These are phyloP conservation scores for Mycena polygramma DNA, from an alignment of 768 basidiomycete species.

Conservation along the genomic window DNA sequence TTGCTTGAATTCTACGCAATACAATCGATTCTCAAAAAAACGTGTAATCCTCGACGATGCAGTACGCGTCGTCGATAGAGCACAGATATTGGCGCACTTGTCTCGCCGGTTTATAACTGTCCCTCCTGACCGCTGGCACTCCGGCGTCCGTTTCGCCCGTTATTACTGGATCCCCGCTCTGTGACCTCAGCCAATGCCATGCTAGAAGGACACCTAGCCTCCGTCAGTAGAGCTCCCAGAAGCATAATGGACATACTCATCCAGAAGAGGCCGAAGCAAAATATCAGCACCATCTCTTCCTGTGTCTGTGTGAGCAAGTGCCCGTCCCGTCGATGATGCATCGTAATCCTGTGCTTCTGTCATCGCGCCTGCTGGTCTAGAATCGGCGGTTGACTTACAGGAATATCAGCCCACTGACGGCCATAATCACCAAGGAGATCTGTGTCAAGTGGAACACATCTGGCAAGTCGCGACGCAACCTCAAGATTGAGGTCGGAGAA, in stretches of 20 bases:
- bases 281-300: slow-evolving; percentile 81
- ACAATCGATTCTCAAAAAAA: slow-evolving; percentile 51
- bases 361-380: not conserved
- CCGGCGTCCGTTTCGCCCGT: slow-evolving; percentile 15
- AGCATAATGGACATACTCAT: slow-evolving; percentile 61
- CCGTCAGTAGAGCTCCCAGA: slow-evolving; percentile 19
- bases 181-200: slow-evolving; percentile 55
- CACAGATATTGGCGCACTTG: slow-evolving; percentile 64
- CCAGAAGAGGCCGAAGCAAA: slow-evolving; percentile 81
- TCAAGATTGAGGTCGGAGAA: not conserved
- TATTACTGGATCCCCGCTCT: not conserved
- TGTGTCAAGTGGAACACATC: slow-evolving; percentile 79
- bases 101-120: not conserved
- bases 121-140: slow-evolving; percentile 29
- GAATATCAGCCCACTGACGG: slow-evolving; percentile 73
- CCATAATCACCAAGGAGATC: slow-evolving; percentile 78
- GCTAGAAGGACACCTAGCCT: slow-evolving; percentile 55
- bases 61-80: slow-evolving; percentile 70
- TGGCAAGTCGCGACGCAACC: slow-evolving; percentile 41
- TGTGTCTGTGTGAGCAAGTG: slow-evolving; percentile 76
- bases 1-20: not conserved
- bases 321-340: slow-evolving; percentile 75
- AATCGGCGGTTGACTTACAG: slow-evolving; percentile 60
- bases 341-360: slow-evolving; percentile 62
- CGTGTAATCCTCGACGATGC: slow-evolving; percentile 79